Percentiles rank a stretch among this genome's conserved stretches.
These are phyloP conservation scores for Penicillium bialowiezense DNA, from an alignment of 495 filamentous ascomycete genomes.

Conservation along the genomic window DNA sequence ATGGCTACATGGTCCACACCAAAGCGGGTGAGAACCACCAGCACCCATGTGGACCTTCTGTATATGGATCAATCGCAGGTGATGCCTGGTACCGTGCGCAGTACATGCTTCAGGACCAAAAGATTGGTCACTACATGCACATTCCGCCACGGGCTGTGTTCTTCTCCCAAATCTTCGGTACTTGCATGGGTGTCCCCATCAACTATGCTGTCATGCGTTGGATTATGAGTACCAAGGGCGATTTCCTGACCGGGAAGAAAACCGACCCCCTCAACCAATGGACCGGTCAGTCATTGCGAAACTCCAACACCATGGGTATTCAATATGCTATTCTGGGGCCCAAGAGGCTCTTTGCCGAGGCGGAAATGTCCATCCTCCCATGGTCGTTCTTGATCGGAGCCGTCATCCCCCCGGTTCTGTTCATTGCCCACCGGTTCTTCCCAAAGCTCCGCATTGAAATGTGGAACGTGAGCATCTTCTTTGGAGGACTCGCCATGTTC, in stretches of 20 bases:
- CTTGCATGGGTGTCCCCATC: constrained; percentile 40
- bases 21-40: constrained; percentile 37
- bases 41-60: constrained; percentile 51
- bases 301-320: constrained; percentile 47
- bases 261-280: constrained; percentile 54
- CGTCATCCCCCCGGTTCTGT: constrained; percentile 44
- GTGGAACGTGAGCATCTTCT: constrained; percentile 58
- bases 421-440: constrained; percentile 45
- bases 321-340: constrained; percentile 58
- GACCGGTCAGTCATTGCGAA: constrained; percentile 48
- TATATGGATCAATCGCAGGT: constrained; percentile 50
- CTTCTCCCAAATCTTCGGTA: constrained; percentile 41
- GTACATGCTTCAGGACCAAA: constrained; percentile 47
- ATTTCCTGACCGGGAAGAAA: constrained; percentile 49
- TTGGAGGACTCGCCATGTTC: constrained; percentile 31
- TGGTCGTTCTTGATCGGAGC: constrained; percentile 57
- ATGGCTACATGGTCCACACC: constrained; percentile 55
- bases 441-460: constrained; percentile 50
- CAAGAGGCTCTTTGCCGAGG: constrained; percentile 47
- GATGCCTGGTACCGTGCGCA: constrained; percentile 54
- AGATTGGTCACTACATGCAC: constrained; percentile 49
- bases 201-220: constrained; percentile 47
- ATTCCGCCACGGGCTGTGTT: constrained; percentile 43
- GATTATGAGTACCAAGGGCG: constrained; percentile 47
- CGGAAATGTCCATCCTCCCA: constrained; percentile 49